These are phyloP conservation scores for Xylariaceae sp. DNA, from an alignment of 2,329 filamentous ascomycete species.

Conservation along the genomic window DNA sequence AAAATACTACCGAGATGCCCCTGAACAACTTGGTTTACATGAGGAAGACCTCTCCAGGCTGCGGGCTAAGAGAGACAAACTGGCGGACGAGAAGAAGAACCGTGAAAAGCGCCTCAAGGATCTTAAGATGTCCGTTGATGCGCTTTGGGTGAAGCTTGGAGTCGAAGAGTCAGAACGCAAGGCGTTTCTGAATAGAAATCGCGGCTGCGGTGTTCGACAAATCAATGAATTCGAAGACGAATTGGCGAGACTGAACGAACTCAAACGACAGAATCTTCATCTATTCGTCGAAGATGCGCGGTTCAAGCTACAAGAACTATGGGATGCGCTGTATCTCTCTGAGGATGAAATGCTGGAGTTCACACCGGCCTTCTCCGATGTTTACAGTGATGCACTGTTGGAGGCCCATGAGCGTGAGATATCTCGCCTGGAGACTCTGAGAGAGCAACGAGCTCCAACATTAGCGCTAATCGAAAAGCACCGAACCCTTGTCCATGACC, in stretches of 20 bases:
- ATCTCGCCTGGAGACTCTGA: conserved; percentile 76
- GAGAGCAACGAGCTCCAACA: conserved; percentile 85
- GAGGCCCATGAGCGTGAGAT: conserved; percentile 96
- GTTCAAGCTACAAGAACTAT: conserved; percentile 88
- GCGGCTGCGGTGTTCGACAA: conserved; percentile 86
- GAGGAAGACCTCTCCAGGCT: conserved; percentile 81
- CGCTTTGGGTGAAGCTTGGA: conserved; percentile 85
- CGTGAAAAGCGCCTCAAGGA: conserved; percentile 80
- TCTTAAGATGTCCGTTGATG: conserved; percentile 77
- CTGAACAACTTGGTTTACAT: conserved; percentile 92
- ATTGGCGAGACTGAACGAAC: conserved; percentile 80
- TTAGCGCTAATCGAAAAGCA: conserved; percentile 84
- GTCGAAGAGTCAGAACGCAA: conserved; percentile 84
- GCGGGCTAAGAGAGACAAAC: conserved; percentile 75
- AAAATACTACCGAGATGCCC: conserved; percentile 85
- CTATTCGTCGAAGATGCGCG: conserved; percentile 95
- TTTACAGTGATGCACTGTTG: conserved; percentile 93
- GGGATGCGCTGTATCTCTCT: conserved; percentile 92
- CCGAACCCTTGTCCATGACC: conserved; percentile 80
- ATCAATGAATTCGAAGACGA: conserved; percentile 98
- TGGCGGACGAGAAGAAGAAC: conserved; percentile 85
- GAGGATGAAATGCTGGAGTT: conserved; percentile 99
- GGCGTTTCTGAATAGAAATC: conserved; percentile 82
- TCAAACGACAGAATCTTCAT: conserved; percentile 94
- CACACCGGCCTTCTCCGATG: conserved; percentile 94